Evolutionary conservation across 2,329 filamentous ascomycete genomes (phyloP).

Genomic region (Nothomitra cinnamomea): DNA sequence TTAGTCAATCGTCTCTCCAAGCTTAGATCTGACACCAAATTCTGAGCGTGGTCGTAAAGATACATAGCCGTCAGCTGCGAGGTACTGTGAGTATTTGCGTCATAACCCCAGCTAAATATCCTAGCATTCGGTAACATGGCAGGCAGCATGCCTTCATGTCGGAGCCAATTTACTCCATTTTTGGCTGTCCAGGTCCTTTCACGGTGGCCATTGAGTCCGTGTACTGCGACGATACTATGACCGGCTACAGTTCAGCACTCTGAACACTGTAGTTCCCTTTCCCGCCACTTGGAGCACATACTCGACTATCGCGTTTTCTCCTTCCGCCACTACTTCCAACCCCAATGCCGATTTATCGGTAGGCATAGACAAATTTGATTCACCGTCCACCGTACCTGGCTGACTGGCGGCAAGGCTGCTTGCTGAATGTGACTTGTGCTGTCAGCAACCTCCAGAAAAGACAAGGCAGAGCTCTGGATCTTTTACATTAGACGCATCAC

Average conservation of each 20-base stretch:
- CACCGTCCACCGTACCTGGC: neutral
- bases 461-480: no score
- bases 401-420: no score
- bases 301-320: neutral
- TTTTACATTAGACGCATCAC: no score
- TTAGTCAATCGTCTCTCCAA: constrained; percentile 15
- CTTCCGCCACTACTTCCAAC: constrained; percentile 1
- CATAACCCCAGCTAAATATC: constrained; percentile 22
- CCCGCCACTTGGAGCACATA: neutral
- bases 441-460: no score
- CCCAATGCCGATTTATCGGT: neutral
- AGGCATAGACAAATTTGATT: neutral
- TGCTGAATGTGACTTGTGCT: no score
- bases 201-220: constrained; percentile 16
- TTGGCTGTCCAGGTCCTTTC: constrained; percentile 14
- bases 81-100: constrained; percentile 17
- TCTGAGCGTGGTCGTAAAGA: constrained; percentile 20
- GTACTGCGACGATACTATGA: constrained; percentile 16
- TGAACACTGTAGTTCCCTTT: neutral
- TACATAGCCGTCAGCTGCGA: constrained; percentile 15
- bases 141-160: constrained; percentile 15
- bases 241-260: neutral
- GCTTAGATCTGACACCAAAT: constrained; percentile 20
- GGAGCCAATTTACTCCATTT: constrained; percentile 15
- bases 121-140: constrained; percentile 17